Evolutionary conservation across 139 green algal genomes (phyloP).

Genomic region (Ulvella scutata): DNA sequence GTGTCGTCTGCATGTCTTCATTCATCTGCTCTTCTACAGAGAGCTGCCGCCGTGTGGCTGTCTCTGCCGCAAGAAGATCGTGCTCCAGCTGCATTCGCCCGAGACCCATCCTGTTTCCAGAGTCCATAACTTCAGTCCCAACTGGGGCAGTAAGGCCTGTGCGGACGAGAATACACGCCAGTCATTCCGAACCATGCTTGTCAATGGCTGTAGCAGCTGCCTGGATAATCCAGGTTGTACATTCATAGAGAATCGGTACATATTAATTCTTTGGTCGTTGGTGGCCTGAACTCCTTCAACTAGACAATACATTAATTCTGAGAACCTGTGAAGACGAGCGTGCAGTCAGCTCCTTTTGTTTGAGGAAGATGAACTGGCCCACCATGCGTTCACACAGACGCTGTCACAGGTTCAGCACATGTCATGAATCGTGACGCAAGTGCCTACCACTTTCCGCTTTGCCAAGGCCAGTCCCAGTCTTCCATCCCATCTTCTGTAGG

Average conservation of each 20-base stretch:
- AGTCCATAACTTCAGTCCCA: conserved; percentile 28
- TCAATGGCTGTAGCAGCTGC: no score
- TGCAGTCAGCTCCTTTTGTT: neutral
- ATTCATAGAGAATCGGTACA: no score
- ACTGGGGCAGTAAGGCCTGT: conserved; percentile 66
- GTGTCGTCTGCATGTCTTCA: conserved; percentile 45
- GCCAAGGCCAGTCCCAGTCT: conserved; percentile 49
- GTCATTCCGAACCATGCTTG: neutral
- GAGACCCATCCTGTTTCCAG: conserved; percentile 48
- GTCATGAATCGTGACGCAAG: neutral
- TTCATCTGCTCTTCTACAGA: conserved; percentile 69
- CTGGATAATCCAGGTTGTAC: no score
- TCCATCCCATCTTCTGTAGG: conserved; percentile 74
- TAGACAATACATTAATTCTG: neutral
- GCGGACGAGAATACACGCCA: neutral
- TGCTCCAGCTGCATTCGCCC: conserved; percentile 69
- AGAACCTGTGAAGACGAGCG: neutral
- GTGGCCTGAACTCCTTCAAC: neutral
- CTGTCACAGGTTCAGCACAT: neutral
- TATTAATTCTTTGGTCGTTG: no score
- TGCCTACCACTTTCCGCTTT: conserved; percentile 39
- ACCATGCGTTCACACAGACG: neutral
- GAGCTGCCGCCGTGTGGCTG: conserved; percentile 45
- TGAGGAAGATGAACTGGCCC: neutral
- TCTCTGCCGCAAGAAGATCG: conserved; percentile 51